A percentile compares a stretch with the other conserved stretches of the same genome.
Evolutionary conservation across 305 asterid genomes (phyloP).

Genomic region (Andrographis paniculata): DNA sequence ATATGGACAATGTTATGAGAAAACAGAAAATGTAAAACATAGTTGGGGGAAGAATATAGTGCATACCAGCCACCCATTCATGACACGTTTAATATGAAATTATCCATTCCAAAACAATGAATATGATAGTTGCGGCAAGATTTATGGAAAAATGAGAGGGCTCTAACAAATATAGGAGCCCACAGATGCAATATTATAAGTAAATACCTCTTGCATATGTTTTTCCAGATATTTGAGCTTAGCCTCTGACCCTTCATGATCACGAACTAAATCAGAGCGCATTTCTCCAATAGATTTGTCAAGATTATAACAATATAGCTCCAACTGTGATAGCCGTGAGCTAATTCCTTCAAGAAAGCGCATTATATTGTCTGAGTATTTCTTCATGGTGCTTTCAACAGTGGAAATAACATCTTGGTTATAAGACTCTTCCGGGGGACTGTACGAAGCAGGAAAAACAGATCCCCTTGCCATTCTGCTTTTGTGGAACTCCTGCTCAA

Average conservation of each 20-base stretch:
- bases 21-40: no score
- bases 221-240: slow-evolving; percentile 44
- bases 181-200: neutral
- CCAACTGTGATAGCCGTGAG: slow-evolving; percentile 3
- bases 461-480: neutral
- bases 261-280: slow-evolving; percentile 54
- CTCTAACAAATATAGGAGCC: neutral
- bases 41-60: no score
- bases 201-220: slow-evolving; percentile 78
- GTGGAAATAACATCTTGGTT: neutral
- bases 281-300: neutral
- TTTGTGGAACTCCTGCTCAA: neutral
- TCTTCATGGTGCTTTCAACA: neutral
- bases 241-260: slow-evolving; percentile 25
- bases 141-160: no score
- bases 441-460: neutral
- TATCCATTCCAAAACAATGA: no score
- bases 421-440: neutral
- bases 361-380: neutral
- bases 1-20: no score
- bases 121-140: no score
- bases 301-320: neutral
- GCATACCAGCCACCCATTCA: no score
- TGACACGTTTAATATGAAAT: no score
- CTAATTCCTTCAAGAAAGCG: neutral